Evolutionary conservation across 2,329 filamentous ascomycete species (phyloP).

Genomic region (Colletotrichum graminicola): DNA sequence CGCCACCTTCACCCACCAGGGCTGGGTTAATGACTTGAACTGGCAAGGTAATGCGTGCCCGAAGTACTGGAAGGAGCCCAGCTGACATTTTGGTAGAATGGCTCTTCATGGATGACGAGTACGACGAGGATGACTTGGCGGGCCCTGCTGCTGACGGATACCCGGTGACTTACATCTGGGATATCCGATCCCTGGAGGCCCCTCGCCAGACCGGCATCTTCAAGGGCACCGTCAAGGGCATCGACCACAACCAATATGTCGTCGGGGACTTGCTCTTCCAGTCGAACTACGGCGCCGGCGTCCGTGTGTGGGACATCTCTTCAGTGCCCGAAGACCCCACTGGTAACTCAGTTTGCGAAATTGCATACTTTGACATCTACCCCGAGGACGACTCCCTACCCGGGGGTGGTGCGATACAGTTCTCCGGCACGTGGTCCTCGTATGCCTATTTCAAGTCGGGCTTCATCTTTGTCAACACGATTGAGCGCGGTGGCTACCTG

Average conservation of each 20-base stretch:
- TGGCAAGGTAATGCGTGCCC: slow-evolving; percentile 47
- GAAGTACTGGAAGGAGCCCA: slow-evolving; percentile 43
- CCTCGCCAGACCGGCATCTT: slow-evolving; percentile 59
- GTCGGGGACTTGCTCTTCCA: slow-evolving; percentile 57
- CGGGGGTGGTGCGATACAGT: slow-evolving; percentile 52
- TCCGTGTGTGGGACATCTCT: slow-evolving; percentile 52
- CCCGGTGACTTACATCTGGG: slow-evolving; percentile 63
- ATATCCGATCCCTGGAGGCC: slow-evolving; percentile 56
- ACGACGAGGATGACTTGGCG: slow-evolving; percentile 58
- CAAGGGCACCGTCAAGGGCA: slow-evolving; percentile 52
- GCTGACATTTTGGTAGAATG: slow-evolving; percentile 22
- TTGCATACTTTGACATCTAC: slow-evolving; percentile 61
- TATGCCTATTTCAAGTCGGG: slow-evolving; percentile 59
- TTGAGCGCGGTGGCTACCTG: slow-evolving; percentile 57
- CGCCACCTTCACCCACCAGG: slow-evolving; percentile 69
- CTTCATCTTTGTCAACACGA: slow-evolving; percentile 58
- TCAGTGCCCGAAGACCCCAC: slow-evolving; percentile 51
- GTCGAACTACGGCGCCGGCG: slow-evolving; percentile 60
- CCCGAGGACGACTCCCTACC: slow-evolving; percentile 60
- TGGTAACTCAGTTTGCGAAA: slow-evolving; percentile 56
- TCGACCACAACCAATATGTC: slow-evolving; percentile 62
- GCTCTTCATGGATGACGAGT: slow-evolving; percentile 63
- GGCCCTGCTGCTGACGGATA: slow-evolving; percentile 56
- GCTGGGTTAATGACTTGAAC: slow-evolving; percentile 61
- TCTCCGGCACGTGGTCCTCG: slow-evolving; percentile 58